Base-by-base conservation (phyloP, 371 early-diverging fungal species). In the Cladochytrium tenue region DNA sequence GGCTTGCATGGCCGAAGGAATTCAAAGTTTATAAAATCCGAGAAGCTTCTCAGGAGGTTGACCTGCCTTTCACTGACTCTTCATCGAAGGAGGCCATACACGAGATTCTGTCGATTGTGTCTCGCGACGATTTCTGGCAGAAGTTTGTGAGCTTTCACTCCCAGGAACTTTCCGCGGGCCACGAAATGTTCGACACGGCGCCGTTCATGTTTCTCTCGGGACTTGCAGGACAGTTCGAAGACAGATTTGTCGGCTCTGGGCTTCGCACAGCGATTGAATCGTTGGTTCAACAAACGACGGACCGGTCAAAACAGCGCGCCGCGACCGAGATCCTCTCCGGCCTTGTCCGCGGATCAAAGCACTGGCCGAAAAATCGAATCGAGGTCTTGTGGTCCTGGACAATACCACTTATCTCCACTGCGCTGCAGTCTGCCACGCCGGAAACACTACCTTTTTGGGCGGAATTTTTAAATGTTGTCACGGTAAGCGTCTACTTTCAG, bases 51-150 rank as follows among this genome's bases (percentile, higher is more conserved):
- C 2, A 13, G 31, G 30, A 53, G 23, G 67, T 63, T 33, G 31
- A 20, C 2, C 35, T 68, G 2, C 72, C 74, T 26, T 74, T 51
- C 62, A 32, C 56, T 23, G 74, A 74, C 51, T 33, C 67, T 10
- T 31, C 32, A 3, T 72, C 72, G 25, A 15, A 30, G 3, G 73
- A 71, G 53, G 58, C 58, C 5, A 30, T 67, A 23, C 33, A 52
- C n/a, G 32, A 82, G 2, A 60, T 93, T 23, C 65, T 70, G 17
- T 72, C 73, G 31, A 79, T 81, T 0, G 80, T 94, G 30, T 79
- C 88, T 3, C 82, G 86, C 0, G 88, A 88, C 0, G 91, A 91
- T 5, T 91, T 91, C 67, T 95, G 95, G 95, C 87, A 86, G 59
- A 73, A 77, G 0, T 82, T 88, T 60, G 74, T 90, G 30, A 78